Conservation (phyloP, 2,329 filamentous ascomycete genomes). For the Clonostachys solani region DNA sequence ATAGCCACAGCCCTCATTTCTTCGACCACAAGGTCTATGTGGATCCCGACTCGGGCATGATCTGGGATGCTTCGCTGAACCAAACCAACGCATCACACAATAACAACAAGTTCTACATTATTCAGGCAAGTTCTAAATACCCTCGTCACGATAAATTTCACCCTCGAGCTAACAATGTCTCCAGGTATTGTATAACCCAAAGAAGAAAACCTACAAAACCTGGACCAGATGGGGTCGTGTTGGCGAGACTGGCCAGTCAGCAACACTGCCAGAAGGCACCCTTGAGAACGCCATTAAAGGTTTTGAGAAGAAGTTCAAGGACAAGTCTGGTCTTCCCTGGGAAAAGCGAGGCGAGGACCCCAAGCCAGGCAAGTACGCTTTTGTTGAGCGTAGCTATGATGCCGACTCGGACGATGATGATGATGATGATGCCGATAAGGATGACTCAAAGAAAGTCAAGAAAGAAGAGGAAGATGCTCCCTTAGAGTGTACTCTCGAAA, state of each 20-base stretch:
- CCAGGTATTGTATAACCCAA: conserved; percentile 35
- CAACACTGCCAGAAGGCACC: conserved; percentile 32
- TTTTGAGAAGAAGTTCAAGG: conserved; percentile 59
- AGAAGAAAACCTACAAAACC: conserved; percentile 40
- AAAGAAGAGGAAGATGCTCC: conserved; percentile 24
- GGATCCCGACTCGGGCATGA: conserved; percentile 53
- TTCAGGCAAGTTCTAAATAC: conserved; percentile 49
- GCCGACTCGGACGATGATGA: conserved; percentile 59
- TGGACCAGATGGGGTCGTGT: conserved; percentile 85
- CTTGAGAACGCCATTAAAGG: conserved; percentile 38
- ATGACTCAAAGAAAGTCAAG: conserved; percentile 23
- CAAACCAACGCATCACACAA: conserved; percentile 69
- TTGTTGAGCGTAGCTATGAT: conserved; percentile 74
- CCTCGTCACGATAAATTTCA: background rate
- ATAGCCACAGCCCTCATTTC: conserved; percentile 36
- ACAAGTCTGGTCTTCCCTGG: conserved; percentile 57
- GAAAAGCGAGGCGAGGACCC: conserved; percentile 47
- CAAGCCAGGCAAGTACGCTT: conserved; percentile 69
- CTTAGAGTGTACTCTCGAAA: conserved; percentile 52
- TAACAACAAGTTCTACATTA: conserved; percentile 79
- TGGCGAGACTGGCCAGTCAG: conserved; percentile 50
- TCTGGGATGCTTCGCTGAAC: conserved; percentile 77
- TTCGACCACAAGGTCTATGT: conserved; percentile 54
- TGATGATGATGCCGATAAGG: conserved; percentile 19
- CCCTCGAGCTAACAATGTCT: conserved; percentile 4